Evolutionary conservation across 768 basidiomycete genomes (phyloP).

Genomic region (Cystobasidiopsis lactophilus): DNA sequence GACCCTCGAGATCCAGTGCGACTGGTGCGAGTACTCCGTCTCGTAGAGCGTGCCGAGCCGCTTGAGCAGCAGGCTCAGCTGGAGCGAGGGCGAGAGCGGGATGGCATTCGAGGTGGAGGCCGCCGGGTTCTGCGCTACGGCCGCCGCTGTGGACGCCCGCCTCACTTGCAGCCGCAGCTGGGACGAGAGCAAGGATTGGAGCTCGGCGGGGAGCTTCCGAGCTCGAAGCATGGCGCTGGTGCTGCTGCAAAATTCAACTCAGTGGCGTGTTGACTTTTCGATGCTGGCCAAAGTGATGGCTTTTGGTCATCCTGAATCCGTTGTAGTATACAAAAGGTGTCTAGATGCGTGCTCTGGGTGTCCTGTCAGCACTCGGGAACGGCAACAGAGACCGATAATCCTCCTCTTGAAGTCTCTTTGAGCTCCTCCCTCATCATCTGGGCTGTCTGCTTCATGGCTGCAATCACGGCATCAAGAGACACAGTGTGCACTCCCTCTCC

Average conservation of each 20-base stretch:
- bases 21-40: slow-evolving; percentile 8
- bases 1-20: not conserved
- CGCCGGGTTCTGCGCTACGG: not conserved
- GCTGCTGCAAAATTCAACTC: too few species aligned
- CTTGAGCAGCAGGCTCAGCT: slow-evolving; percentile 16
- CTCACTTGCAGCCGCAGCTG: slow-evolving; percentile 33
- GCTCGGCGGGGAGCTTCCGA: not conserved
- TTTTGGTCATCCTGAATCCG: not conserved
- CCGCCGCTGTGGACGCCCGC: not conserved
- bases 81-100: not conserved
- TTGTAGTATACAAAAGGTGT: too few species aligned
- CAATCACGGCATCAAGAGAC: slow-evolving; percentile 80
- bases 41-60: slow-evolving; percentile 18
- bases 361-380: too few species aligned
- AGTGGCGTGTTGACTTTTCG: too few species aligned
- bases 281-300: too few species aligned
- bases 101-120: too few species aligned
- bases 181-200: slow-evolving; percentile 9
- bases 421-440: too few species aligned
- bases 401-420: too few species aligned
- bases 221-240: not conserved
- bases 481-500: slow-evolving; percentile 64
- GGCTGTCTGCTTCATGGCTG: slow-evolving; percentile 66
- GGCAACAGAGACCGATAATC: too few species aligned
- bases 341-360: too few species aligned